phyloP scores from a whole-genome alignment of 805 yeast species.

The Allodekkera sacchari region DNA sequence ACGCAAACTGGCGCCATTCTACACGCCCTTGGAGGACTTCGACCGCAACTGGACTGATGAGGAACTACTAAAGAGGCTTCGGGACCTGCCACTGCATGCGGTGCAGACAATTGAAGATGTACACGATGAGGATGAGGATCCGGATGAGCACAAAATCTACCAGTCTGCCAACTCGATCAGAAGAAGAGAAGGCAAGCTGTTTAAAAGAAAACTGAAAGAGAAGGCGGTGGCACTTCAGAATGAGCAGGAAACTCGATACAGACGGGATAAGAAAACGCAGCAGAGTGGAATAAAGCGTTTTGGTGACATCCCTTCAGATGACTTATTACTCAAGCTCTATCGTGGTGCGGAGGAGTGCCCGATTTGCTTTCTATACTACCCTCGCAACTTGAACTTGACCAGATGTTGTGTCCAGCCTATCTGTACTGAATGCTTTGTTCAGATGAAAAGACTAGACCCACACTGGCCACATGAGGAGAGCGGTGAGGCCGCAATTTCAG shows the following conservation, averaged over 20 bases:
- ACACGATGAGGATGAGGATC: constrained; percentile 50
- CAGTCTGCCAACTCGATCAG: constrained; percentile 36
- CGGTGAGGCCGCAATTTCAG: constrained; percentile 11
- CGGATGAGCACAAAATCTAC: constrained; percentile 51
- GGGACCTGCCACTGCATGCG: constrained; percentile 48
- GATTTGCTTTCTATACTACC: constrained; percentile 84
- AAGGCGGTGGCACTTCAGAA: constrained; percentile 30
- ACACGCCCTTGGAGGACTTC: constrained; percentile 77
- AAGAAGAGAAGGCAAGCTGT: constrained; percentile 41
- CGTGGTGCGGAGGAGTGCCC: constrained; percentile 78
- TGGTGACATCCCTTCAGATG: constrained; percentile 30
- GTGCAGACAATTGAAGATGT: constrained; percentile 36
- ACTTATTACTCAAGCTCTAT: constrained; percentile 53
- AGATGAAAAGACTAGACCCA: constrained; percentile 84
- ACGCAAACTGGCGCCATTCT: constrained; percentile 81
- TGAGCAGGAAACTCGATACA: constrained; percentile 25
- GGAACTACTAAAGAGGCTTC: constrained; percentile 42
- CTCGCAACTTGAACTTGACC: constrained; percentile 66
- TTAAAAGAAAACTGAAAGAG: constrained; percentile 31
- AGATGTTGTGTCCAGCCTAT: constrained; percentile 91
- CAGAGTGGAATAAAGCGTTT: constrained; percentile 19
- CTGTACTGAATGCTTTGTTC: constrained; percentile 95
- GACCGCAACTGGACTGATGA: constrained; percentile 64
- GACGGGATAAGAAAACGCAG: constrained; percentile 21
- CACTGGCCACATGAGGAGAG: constrained; percentile 81